These are phyloP conservation scores for Kitagawia praeruptora DNA, from an alignment of 129 eudicot genomes.

Conservation along the genomic window DNA sequence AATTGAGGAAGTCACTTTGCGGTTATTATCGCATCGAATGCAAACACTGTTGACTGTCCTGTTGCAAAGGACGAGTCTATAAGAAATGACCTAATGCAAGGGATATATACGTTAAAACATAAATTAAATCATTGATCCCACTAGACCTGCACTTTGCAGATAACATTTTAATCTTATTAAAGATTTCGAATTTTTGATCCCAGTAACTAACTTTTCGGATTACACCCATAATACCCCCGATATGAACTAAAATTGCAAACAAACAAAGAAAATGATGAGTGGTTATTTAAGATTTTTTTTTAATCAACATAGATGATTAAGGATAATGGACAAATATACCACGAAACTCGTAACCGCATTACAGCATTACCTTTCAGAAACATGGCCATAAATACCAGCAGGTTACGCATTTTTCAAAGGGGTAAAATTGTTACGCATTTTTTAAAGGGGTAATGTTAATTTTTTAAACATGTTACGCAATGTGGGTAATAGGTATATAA, in stretches of 20 bases:
- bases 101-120: not conserved
- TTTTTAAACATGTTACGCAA: no score
- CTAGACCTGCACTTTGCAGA: not conserved
- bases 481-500: no score
- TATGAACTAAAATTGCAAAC: not conserved
- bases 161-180: not conserved
- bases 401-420: no score
- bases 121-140: not conserved
- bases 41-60: constrained; percentile 5
- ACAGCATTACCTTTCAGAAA: no score
- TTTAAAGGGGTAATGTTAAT: no score
- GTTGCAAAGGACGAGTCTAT: not conserved
- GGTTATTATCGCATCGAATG: not conserved
- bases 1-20: not conserved
- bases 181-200: not conserved
- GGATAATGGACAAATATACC: no score
- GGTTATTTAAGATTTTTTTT: not conserved
- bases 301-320: not conserved
- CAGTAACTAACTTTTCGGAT: not conserved
- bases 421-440: no score
- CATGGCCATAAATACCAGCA: no score
- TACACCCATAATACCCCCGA: not conserved
- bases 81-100: not conserved
- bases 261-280: not conserved
- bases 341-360: no score